phyloP scores from a whole-genome alignment of 305 asterid genomes.

The Fraxinus velutina region DNA sequence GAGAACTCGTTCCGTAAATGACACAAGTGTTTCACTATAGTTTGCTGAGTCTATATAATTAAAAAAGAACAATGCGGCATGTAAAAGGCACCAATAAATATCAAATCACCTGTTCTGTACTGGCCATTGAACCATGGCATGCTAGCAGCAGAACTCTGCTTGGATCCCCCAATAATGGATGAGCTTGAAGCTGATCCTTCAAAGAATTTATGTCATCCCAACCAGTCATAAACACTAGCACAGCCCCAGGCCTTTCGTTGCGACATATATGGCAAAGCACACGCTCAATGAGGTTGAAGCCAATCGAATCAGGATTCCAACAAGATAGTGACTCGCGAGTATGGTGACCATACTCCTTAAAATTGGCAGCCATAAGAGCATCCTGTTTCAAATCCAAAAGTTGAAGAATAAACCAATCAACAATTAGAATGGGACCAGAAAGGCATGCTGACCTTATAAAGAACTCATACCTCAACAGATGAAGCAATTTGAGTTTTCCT shows the following conservation, averaged over 20 bases:
- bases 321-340: constrained; percentile 68
- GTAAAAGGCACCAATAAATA: constrained; percentile 9
- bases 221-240: constrained; percentile 94
- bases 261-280: constrained; percentile 78
- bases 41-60: constrained; percentile 3
- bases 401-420: constrained; percentile 1
- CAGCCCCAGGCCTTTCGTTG: constrained; percentile 89
- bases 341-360: constrained; percentile 48
- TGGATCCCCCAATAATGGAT: constrained; percentile 85
- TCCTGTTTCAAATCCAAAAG: constrained; percentile 51
- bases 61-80: constrained; percentile 14
- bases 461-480: constrained; percentile 68
- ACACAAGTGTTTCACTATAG: constrained; percentile 11
- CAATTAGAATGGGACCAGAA: constrained; percentile 6
- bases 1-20: neutral
- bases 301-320: constrained; percentile 98
- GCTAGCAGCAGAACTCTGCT: constrained; percentile 85
- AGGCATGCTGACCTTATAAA: constrained; percentile 15
- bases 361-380: constrained; percentile 69
- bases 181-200: constrained; percentile 86
- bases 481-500: constrained; percentile 91
- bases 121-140: constrained; percentile 98
- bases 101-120: constrained; percentile 76
- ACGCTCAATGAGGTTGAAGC: constrained; percentile 89
- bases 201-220: constrained; percentile 97